These are phyloP conservation scores for Colletotrichum noveboracense DNA, from an alignment of 2,329 filamentous ascomycete species.

Conservation along the genomic window DNA sequence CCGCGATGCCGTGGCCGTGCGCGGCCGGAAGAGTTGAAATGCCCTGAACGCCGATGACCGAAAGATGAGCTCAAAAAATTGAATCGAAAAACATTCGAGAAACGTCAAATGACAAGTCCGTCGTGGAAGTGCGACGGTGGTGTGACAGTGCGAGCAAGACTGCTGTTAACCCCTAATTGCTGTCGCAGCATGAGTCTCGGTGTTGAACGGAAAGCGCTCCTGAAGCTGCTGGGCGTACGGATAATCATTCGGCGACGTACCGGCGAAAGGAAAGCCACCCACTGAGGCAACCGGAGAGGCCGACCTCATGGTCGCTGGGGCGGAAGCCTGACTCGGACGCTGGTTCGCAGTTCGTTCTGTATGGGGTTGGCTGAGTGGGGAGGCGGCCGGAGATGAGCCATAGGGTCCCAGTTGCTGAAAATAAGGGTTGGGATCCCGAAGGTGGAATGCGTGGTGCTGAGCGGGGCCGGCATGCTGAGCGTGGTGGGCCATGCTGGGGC, in stretches of 20 bases:
- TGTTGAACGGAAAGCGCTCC: constrained; percentile 53
- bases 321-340: constrained; percentile 32
- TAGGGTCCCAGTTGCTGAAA: constrained; percentile 29
- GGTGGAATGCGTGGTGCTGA: constrained; percentile 46
- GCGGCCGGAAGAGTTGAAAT: constrained; percentile 1
- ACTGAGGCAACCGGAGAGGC: constrained; percentile 51
- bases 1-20: constrained; percentile 9
- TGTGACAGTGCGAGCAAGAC: not conserved
- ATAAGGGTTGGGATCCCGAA: constrained; percentile 17
- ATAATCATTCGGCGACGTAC: constrained; percentile 48
- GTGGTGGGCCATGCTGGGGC: constrained; percentile 39
- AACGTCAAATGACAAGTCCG: constrained; percentile 13
- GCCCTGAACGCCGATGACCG: constrained; percentile 15
- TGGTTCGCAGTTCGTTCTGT: constrained; percentile 33
- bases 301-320: constrained; percentile 40
- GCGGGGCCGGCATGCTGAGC: constrained; percentile 39
- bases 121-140: not conserved
- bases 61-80: not conserved
- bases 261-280: constrained; percentile 50
- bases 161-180: constrained; percentile 47
- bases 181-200: constrained; percentile 54
- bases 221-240: constrained; percentile 45
- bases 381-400: constrained; percentile 38
- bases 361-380: constrained; percentile 31
- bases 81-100: constrained; percentile 18